Conservation (phyloP, 139 green algal species). For the Yamagishiella unicocca region DNA sequence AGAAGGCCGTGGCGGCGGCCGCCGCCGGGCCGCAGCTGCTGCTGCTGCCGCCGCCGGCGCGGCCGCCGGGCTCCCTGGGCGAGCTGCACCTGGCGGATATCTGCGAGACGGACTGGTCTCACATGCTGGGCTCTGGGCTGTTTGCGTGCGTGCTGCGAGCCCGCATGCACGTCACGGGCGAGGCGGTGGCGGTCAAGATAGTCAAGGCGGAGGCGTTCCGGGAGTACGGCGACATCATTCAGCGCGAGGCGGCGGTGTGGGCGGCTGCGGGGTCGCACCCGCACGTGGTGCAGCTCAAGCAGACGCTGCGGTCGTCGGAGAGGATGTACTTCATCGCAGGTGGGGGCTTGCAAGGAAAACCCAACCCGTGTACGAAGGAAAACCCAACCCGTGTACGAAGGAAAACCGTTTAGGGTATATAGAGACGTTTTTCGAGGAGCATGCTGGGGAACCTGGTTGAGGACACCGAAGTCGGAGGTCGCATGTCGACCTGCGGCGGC, state of each 20-base stretch:
- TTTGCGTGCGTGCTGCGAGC: constrained; percentile 45
- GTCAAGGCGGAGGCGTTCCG: constrained; percentile 50
- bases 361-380: too few species aligned
- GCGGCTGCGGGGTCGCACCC: constrained; percentile 41
- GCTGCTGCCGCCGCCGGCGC: not conserved
- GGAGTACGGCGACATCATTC: constrained; percentile 48
- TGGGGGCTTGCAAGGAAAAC: too few species aligned
- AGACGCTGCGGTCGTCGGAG: constrained; percentile 29
- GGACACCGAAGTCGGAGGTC: too few species aligned
- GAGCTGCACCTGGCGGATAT: constrained; percentile 12
- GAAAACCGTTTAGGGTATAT: too few species aligned
- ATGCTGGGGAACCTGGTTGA: too few species aligned
- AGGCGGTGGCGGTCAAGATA: constrained; percentile 54
- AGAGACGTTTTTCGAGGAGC: too few species aligned
- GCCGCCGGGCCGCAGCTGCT: not conserved
- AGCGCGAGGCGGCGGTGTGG: constrained; percentile 51
- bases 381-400: too few species aligned
- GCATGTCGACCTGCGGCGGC: too few species aligned
- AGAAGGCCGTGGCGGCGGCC: not conserved
- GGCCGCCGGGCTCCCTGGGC: not conserved
- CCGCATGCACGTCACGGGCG: not conserved
- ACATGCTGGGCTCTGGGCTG: constrained; percentile 48
- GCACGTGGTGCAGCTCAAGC: constrained; percentile 37
- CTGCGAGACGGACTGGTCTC: constrained; percentile 39
- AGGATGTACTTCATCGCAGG: constrained; percentile 54